Evolutionary conservation across 805 yeast genomes (phyloP), one percentile per base, ranked within the genome.

Genomic region (Jamesozyma piceae): DNA sequence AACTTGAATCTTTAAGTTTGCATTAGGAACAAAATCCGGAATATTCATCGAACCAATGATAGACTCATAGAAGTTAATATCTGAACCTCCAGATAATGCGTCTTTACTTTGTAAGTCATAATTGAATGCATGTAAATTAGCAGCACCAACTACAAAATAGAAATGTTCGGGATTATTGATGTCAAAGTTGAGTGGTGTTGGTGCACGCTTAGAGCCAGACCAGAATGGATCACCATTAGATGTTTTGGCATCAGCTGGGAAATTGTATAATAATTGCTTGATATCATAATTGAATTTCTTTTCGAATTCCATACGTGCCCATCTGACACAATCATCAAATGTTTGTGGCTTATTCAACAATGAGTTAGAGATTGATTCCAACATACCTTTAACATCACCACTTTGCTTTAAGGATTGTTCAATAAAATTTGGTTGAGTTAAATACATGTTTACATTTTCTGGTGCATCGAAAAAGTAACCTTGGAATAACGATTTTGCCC

Each of bases 141-240:
- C 97, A 43, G 82, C 97, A 14, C 85, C 95, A 42, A 80, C 80
- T 43, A 92, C 69, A 57, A 90, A 92, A 54, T 83, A 77, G 61
- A 80, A 74, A 62, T 90, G 97, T 54, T 86, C 83, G 11, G 72
- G 71, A 58, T 87, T 78, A 54, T 77, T 68, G 51, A 82, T 71
- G 58, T 88, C 90, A 60, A 92, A 88, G 13, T 50, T 69, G 49
- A 88, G 72, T n/a, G 95, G 86, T 36, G 73, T 75, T 38, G 99
- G 99, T 17, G 95, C 95, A 63, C 97, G 80, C 67, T 92, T 92
- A 28, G 97, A 92, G 43, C 97, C 96, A 18, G 95, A 77, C 99
- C 99, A 92, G 67, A 92, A 92, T 53, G 94, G 92, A 27, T 81
- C 88, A 43, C 98, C 98, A 39, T 73, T 73, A 0, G 95, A 78